phyloP scores from a whole-genome alignment of 2,329 filamentous ascomycete species.

The Botrytis squamosa region DNA sequence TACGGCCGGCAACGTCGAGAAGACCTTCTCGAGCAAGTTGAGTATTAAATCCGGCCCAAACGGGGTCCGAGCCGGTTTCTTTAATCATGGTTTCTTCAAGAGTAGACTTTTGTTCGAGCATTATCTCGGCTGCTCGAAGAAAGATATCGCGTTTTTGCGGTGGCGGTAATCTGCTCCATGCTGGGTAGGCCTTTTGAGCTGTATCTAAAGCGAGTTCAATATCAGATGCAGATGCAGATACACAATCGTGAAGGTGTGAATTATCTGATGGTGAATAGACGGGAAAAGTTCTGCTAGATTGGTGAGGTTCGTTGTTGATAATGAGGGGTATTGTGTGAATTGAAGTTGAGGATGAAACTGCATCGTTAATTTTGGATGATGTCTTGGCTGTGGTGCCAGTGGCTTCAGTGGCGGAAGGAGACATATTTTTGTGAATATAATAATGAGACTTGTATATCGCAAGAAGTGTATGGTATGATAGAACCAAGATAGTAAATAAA shows the following conservation, averaged over 20 bases:
- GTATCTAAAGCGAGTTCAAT: constrained; percentile 53
- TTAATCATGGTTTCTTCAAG: constrained; percentile 56
- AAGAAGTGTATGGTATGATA: no score
- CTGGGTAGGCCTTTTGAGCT: constrained; percentile 65
- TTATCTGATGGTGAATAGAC: constrained; percentile 57
- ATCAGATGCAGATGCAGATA: constrained; percentile 55
- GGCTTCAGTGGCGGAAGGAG: not conserved
- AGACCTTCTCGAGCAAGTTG: constrained; percentile 42
- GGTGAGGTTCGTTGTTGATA: constrained; percentile 47
- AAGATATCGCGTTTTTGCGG: constrained; percentile 66
- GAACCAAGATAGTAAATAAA: not conserved
- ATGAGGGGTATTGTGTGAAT: constrained; percentile 43
- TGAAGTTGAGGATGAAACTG: not conserved
- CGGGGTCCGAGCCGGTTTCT: constrained; percentile 48
- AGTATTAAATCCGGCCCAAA: constrained; percentile 45
- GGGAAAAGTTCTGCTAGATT: constrained; percentile 50
- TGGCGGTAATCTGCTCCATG: constrained; percentile 66
- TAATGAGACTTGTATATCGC: not conserved
- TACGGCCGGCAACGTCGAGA: constrained; percentile 46
- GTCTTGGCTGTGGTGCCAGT: not conserved
- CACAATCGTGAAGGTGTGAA: constrained; percentile 53
- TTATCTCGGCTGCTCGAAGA: constrained; percentile 63
- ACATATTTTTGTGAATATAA: not conserved
- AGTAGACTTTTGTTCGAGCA: constrained; percentile 53
- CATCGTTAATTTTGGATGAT: not conserved